A percentile compares a stretch with the other conserved stretches of the same genome.
phyloP scores from a whole-genome alignment of 2,329 filamentous ascomycete genomes.

The Arthrobotrys entomopaga region DNA sequence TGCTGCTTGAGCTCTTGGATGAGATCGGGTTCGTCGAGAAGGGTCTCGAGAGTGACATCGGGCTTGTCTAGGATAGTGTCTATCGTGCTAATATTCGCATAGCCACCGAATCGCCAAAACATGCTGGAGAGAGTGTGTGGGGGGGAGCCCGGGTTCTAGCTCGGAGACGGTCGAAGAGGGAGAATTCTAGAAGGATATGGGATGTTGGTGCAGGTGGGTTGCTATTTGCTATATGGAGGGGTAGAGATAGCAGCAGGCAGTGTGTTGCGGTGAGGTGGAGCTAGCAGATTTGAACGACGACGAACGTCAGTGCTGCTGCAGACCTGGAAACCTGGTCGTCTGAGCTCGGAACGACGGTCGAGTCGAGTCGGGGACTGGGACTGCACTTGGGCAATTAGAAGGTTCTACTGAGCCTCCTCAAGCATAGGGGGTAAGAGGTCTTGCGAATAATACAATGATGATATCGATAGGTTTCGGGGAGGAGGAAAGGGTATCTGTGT shows the following conservation, averaged over 20 bases:
- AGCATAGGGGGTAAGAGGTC: not conserved
- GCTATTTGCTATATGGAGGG: constrained; percentile 40
- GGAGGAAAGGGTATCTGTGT: constrained; percentile 2
- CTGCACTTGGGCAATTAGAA: too few species aligned
- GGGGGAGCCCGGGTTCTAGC: constrained; percentile 29
- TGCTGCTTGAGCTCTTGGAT: constrained; percentile 98
- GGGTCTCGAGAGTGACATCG: constrained; percentile 92
- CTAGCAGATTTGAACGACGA: constrained; percentile 43
- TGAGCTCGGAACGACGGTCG: constrained; percentile 15
- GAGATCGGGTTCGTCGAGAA: constrained; percentile 93
- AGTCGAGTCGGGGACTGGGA: not conserved
- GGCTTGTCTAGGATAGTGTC: constrained; percentile 96
- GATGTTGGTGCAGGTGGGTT: constrained; percentile 19
- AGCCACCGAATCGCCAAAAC: constrained; percentile 99
- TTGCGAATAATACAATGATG: too few species aligned
- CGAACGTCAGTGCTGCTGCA: constrained; percentile 36
- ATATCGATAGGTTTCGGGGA: not conserved
- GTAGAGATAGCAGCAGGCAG: constrained; percentile 36
- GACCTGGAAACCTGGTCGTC: constrained; percentile 38
- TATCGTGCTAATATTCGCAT: constrained; percentile 95
- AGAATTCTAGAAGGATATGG: constrained; percentile 3
- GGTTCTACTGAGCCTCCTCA: not conserved
- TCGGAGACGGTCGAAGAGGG: constrained; percentile 34
- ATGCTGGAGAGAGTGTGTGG: constrained; percentile 70
- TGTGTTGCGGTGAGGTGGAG: constrained; percentile 54